Evolutionary conservation across 352 stramenopile genomes (phyloP).

Genomic region (Blastocystis hominis): DNA sequence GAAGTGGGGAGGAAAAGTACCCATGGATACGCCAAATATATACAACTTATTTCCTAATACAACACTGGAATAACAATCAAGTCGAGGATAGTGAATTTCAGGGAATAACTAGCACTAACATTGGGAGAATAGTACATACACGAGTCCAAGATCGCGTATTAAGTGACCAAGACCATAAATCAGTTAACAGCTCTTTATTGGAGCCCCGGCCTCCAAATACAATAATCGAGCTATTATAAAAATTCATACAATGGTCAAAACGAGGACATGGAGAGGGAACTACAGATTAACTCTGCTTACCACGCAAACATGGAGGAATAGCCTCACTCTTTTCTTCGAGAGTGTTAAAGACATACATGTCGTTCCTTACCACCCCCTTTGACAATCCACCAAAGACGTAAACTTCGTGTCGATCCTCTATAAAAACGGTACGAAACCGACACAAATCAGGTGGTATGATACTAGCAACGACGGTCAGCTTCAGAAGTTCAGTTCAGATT

Average conservation of each 20-base stretch:
- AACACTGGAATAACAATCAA: background rate
- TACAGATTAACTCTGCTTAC: background rate
- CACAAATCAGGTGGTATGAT: background rate
- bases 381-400: background rate
- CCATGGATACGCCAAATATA: background rate
- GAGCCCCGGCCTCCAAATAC: background rate
- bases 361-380: background rate
- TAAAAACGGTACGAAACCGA: background rate
- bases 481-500: background rate
- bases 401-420: background rate
- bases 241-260: constrained; percentile 4
- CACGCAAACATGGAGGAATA: background rate
- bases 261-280: background rate
- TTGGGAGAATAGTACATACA: background rate
- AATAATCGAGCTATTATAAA: background rate
- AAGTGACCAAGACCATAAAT: background rate
- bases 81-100: background rate
- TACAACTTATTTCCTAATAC: background rate
- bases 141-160: background rate
- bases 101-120: background rate
- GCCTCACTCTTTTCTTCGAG: background rate
- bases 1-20: background rate
- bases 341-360: background rate
- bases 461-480: background rate
- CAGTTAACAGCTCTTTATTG: background rate